Evolutionary conservation across 2,329 filamentous ascomycete genomes (phyloP), one percentile per base, ranked within the genome.

Genomic region (Blumeria hordei): DNA sequence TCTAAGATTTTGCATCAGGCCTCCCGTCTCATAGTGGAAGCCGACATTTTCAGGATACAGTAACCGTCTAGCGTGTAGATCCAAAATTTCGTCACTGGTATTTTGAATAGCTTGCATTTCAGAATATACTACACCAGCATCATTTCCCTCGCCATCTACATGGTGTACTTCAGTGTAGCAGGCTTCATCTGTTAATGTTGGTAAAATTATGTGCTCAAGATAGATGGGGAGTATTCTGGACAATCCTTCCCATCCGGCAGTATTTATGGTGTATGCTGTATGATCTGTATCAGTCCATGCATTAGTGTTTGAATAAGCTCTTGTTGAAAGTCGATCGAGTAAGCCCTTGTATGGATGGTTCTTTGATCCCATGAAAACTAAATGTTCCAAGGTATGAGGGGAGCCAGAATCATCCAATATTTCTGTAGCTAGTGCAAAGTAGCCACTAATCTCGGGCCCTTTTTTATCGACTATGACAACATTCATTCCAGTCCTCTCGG

Each of bases 91-190:
- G 7, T 75, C 73, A 60, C 84, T 81, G 54, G 79, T 81, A 65
- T 94, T 94, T 65, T 96, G 85, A 1, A 94, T 80, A 28, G 82
- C 92, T 69, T 98, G 92, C 92, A 98, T 98, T 69, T 98, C 92
- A 0, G 90, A 95, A 69, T 98, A 98, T 8, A 98, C 92, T 1
- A 95, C 88, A 59, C 88, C 92, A 44, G 92, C 92, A 74, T 98
- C 92, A 59, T 96, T 84, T 56, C 92, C 92, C 60, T 85, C 80
- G 14, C 87, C 90, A 65, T 98, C 87, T 55, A 98, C 78, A 66
- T 98, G 92, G 70, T 94, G 88, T 1, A 98, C 92, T 67, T 98
- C 92, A 2, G 92, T 98, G 60, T 90, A 83, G 66, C 93, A 95
- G 10, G 80, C 87, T 55, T 88, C 84, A 67, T 98, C 90, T 0